Evolutionary conservation across 177 flowering plant genomes (phyloP), one percentile per base, ranked within the genome.

Genomic region (Vitis hybrid): DNA sequence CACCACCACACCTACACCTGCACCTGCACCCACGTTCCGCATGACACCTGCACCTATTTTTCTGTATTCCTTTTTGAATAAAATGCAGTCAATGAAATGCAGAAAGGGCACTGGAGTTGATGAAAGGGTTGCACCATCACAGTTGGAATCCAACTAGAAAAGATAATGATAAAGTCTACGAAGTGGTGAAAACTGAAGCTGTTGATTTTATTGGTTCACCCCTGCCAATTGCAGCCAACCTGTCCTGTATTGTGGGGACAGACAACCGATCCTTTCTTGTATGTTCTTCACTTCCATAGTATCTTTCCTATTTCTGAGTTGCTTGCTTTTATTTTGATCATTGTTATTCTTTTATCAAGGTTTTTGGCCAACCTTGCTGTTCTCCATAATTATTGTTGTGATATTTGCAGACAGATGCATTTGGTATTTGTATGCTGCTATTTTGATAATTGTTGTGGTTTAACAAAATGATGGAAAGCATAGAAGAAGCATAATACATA

Each of bases 241-340:
- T 75, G 55, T 64, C 71, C 62, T 72, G 69, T 73, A 54, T 75
- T 54, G 72, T 65, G 14, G n/a, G 70, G 11, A 13, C 46, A 56
- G 63, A n/a, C 8, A n/a, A 46, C 13, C 75, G 55, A 64, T 59
- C 77, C 17, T 75, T 18, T 68, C 79, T 80, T 15, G 83, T 80
- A 75, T 58, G 70, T 51, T 15, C 48, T 14, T 65, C 40, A 24
- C 50, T 21, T 10, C 46, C 24, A 30, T 14, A 52, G 24, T 46
- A 15, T 8, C 21, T 21, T 62, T 64, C 54, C 0, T 64, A 17
- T 1, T 19, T 21, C 18, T 17, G 6, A 17, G 49, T 64, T 21
- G 19, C 24, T 3, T 55, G 40, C 17, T 50, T 24, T 27, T 11
- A 14, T 8, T 11, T 62, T 62, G 50, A 27, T n/a, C 19, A n/a